Base-by-base conservation (phyloP, 1,284 basidiomycete species). In the Leccinum olivaceoglutinosum region DNA sequence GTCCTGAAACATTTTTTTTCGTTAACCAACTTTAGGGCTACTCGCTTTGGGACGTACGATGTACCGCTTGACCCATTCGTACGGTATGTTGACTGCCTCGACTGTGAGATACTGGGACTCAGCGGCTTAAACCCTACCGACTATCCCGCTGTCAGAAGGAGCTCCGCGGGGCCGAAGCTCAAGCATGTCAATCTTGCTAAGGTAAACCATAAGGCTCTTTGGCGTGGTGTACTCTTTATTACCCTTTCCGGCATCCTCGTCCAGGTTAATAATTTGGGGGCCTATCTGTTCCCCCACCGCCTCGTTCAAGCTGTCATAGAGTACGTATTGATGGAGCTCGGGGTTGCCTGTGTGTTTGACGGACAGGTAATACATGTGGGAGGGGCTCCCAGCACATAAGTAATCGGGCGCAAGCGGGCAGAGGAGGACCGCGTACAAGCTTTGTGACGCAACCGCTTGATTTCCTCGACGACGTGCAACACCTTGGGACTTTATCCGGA, bases 111-210 rank as follows among this genome's bases (percentile, higher is more conserved):
- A 32, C 32, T 32, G 32, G 32, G 32, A 32, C 32, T 32, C 32
- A 8, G 32, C 32, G 8, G 32, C 32, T 32, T 32, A 32, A 32
- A 32, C 32, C 32, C 32, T 32, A 34, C n/a, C 49, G 25, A 54
- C 12, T 53, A 60, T 9, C 16, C 55, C 32, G 49, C 58, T 38
- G n/a, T 60, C 46, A 18, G 25, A 29, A 2, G 58, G 36, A 12
- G 58, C n/a, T 1, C 66, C 46, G 56, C 71, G 82, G 2, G 90
- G 90, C 65, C 83, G 81, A 8, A 93, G 80, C 71, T 93, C 91
- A 0, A 90, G 90, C 82, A 93, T 90, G 32, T 86, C 80, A 58
- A 93, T 91, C 79, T 93, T 93, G 78, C 88, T 90, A 14, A 93
- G 76, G 73, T 92, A 89, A 5, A 92, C 80, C 0, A 80, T 81